Evolutionary conservation across 2,329 filamentous ascomycete species (phyloP).

Genomic region (Cadophora sp.): DNA sequence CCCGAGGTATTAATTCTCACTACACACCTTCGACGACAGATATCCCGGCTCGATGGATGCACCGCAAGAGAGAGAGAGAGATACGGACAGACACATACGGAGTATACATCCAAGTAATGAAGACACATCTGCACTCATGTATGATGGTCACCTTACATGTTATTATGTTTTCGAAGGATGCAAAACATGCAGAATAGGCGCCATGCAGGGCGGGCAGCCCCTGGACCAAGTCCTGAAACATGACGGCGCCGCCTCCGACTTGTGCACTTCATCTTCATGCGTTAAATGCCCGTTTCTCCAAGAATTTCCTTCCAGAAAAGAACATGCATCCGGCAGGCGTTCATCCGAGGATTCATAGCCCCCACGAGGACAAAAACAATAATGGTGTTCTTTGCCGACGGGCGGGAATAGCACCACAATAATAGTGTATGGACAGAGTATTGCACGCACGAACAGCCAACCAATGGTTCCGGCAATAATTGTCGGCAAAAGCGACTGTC

Average conservation of each 20-base stretch:
- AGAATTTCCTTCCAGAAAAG: constrained; percentile 9
- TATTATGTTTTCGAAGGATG: not conserved
- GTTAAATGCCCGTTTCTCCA: constrained; percentile 26
- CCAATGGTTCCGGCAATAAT: not conserved
- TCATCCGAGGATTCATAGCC: constrained; percentile 31
- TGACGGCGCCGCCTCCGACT: constrained; percentile 18
- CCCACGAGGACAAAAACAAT: not conserved
- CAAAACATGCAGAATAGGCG: not conserved
- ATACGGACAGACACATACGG: not conserved
- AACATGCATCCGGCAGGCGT: constrained; percentile 26
- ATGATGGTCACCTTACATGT: not conserved
- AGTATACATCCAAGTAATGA: too few species aligned
- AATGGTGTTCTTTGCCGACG: not conserved
- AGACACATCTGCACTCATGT: not conserved
- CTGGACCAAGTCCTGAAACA: constrained; percentile 19
- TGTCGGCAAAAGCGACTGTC: constrained; percentile 4
- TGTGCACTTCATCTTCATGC: constrained; percentile 28
- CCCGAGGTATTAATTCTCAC: not conserved
- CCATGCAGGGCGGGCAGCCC: not conserved
- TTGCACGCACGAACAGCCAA: not conserved
- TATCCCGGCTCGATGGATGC: not conserved
- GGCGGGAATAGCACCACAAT: constrained; percentile 2
- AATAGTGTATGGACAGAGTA: too few species aligned
- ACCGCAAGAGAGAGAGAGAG: not conserved
- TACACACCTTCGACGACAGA: not conserved